These are phyloP conservation scores for Sophora flavescens DNA, from an alignment of 306 rosid genomes.

Conservation along the genomic window DNA sequence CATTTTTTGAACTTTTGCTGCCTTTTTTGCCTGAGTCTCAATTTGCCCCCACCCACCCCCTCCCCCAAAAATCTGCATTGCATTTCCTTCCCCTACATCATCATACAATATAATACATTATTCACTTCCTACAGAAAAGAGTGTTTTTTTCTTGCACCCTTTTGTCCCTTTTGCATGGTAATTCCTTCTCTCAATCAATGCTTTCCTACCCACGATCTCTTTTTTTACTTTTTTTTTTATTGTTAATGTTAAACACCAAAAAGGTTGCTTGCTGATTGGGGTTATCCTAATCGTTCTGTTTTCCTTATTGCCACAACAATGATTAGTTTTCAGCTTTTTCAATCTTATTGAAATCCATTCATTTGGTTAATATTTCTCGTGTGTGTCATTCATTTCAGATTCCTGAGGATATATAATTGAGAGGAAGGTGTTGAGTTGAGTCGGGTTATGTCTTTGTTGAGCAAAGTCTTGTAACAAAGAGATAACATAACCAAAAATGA, in stretches of 20 bases:
- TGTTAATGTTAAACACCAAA: slow-evolving; percentile 5
- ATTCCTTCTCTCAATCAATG: slow-evolving; percentile 33
- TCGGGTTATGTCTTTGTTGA: slow-evolving; percentile 52
- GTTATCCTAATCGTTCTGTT: slow-evolving; percentile 30
- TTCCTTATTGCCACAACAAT: slow-evolving; percentile 21
- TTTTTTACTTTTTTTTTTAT: slow-evolving; percentile 29
- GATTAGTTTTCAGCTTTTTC: neutral
- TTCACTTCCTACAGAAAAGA: slow-evolving; percentile 17
- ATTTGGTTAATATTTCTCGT: slow-evolving; percentile 29
- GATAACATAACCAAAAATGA: slow-evolving; percentile 57
- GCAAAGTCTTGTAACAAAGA: slow-evolving; percentile 53
- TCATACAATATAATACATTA: slow-evolving; percentile 3
- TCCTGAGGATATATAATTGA: slow-evolving; percentile 54
- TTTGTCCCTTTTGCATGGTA: slow-evolving; percentile 64
- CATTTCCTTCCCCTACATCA: neutral
- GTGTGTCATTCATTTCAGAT: slow-evolving; percentile 57
- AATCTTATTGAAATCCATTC: slow-evolving; percentile 19
- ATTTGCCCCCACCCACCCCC: slow-evolving; percentile 48
- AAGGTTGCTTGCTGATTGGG: slow-evolving; percentile 59
- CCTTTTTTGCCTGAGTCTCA: slow-evolving; percentile 68
- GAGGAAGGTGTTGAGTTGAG: slow-evolving; percentile 47
- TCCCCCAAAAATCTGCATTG: slow-evolving; percentile 34
- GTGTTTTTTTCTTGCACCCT: slow-evolving; percentile 47
- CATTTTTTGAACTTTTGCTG: slow-evolving; percentile 67
- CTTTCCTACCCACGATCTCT: neutral